Conservation (phyloP, 2,329 filamentous ascomycete genomes). For the Byssothecium circinans region DNA sequence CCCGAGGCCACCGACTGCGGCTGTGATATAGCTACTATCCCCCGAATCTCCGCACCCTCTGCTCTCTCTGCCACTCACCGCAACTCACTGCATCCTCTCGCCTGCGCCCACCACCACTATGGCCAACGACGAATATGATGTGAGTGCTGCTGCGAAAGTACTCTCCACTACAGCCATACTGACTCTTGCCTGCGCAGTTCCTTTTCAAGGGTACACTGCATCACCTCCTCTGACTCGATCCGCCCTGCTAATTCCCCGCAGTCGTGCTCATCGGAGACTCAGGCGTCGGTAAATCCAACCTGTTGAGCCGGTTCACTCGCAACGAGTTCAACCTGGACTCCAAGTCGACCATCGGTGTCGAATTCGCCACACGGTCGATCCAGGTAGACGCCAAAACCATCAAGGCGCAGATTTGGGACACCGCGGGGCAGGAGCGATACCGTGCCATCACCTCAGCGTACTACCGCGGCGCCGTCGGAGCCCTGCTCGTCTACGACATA, state of each 20-base stretch:
- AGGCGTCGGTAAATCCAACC: slow-evolving; percentile 99
- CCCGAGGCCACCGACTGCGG: neutral
- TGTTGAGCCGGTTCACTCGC: slow-evolving; percentile 97
- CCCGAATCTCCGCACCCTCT: slow-evolving; percentile 1
- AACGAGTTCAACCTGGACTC: slow-evolving; percentile 99
- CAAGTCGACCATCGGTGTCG: slow-evolving; percentile 99
- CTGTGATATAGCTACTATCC: neutral
- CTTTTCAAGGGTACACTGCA: slow-evolving; percentile 86
- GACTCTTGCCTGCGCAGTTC: slow-evolving; percentile 63
- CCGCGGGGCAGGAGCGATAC: slow-evolving; percentile 97
- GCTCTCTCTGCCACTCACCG: slow-evolving; percentile 12
- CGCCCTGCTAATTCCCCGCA: slow-evolving; percentile 47
- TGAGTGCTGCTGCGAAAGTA: slow-evolving; percentile 54
- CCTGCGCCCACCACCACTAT: slow-evolving; percentile 56
- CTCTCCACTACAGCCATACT: slow-evolving; percentile 19
- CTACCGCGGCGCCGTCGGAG: slow-evolving; percentile 96
- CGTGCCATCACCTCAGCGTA: slow-evolving; percentile 98
- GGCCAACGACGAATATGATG: slow-evolving; percentile 99
- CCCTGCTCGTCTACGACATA: slow-evolving; percentile 98
- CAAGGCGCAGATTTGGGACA: slow-evolving; percentile 99
- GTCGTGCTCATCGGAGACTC: slow-evolving; percentile 99
- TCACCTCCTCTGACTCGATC: slow-evolving; percentile 11
- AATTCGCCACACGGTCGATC: slow-evolving; percentile 97
- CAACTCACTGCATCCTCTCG: slow-evolving; percentile 12
- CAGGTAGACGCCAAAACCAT: slow-evolving; percentile 99